phyloP scores from a whole-genome alignment of 495 filamentous ascomycete genomes.

The Lasiosphaeriaceae sp. region DNA sequence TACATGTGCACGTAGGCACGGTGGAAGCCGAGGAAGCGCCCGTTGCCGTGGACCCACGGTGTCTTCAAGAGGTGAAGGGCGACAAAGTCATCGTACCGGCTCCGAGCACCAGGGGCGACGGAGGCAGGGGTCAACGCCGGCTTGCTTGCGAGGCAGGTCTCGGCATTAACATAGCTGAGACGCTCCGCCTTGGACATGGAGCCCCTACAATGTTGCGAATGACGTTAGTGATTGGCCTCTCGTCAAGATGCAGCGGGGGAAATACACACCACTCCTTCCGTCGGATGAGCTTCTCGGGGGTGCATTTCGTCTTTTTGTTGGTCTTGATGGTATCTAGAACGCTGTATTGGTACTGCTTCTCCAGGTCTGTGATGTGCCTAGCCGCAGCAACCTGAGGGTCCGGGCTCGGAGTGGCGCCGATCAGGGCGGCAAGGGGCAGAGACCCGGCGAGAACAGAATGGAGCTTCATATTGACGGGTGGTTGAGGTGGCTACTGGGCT shows the following conservation, averaged over 20 bases:
- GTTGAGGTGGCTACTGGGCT: too few relatives aligned
- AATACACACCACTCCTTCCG: neutral
- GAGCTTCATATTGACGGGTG: neutral
- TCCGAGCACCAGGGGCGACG: conserved; percentile 37
- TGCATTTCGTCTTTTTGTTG: neutral
- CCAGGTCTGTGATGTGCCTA: neutral
- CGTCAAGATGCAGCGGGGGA: neutral
- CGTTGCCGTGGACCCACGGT: conserved; percentile 31
- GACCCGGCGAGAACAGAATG: neutral
- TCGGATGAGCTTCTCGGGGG: neutral
- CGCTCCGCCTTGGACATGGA: neutral
- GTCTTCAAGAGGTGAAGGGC: conserved; percentile 39
- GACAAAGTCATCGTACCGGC: conserved; percentile 49
- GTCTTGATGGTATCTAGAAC: neutral
- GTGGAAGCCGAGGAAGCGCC: conserved; percentile 58
- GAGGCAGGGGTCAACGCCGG: conserved; percentile 17
- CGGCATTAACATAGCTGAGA: conserved; percentile 38
- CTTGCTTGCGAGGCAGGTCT: conserved; percentile 38
- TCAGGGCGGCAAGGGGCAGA: neutral
- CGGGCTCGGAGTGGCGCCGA: neutral
- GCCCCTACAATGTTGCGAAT: neutral
- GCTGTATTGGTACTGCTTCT: neutral
- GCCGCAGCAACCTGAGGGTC: neutral
- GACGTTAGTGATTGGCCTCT: too few relatives aligned
- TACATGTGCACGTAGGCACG: conserved; percentile 59